phyloP scores from a whole-genome alignment of 2,329 filamentous ascomycete species.

The Leptographium radiaticola region DNA sequence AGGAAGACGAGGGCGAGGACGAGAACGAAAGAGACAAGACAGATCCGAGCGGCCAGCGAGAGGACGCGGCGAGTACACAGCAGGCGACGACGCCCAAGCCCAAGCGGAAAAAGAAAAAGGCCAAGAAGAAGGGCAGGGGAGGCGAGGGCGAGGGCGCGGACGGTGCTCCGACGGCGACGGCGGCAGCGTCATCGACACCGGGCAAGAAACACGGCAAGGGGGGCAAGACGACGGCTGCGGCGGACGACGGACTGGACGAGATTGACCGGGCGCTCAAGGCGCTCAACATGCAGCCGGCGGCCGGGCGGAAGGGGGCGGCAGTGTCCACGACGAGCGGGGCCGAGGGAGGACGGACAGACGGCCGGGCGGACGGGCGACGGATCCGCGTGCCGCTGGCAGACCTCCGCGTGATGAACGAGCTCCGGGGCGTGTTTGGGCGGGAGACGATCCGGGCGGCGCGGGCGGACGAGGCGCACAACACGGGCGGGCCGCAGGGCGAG shows the following conservation, averaged over 20 bases:
- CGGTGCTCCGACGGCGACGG: neutral
- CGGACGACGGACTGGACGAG: conserved; percentile 26
- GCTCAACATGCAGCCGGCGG: conserved; percentile 24
- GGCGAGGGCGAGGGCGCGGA: neutral
- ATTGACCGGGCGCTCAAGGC: conserved; percentile 42
- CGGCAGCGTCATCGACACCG: neutral
- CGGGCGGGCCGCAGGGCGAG: conserved; percentile 11
- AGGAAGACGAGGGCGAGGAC: conserved; percentile 22
- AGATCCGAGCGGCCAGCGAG: conserved; percentile 3
- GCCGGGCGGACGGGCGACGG: neutral
- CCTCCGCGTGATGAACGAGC: conserved; percentile 81
- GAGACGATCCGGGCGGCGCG: conserved; percentile 43
- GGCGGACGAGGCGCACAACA: conserved; percentile 29
- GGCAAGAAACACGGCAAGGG: neutral
- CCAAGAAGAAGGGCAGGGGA: conserved; percentile 14
- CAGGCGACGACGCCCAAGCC: neutral
- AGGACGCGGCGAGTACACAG: conserved; percentile 11
- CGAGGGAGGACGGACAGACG: neutral
- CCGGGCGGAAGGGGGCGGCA: neutral
- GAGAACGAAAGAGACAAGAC: conserved; percentile 15
- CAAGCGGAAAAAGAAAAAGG: conserved; percentile 23
- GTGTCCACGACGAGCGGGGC: neutral
- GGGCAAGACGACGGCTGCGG: neutral
- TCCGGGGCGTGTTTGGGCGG: conserved; percentile 51
- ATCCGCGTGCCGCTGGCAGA: conserved; percentile 49